A percentile compares a stretch with the other conserved stretches of the same genome.
Conservation (phyloP, 1,139 yeast genomes). For the Candida frijolesensis region DNA sequence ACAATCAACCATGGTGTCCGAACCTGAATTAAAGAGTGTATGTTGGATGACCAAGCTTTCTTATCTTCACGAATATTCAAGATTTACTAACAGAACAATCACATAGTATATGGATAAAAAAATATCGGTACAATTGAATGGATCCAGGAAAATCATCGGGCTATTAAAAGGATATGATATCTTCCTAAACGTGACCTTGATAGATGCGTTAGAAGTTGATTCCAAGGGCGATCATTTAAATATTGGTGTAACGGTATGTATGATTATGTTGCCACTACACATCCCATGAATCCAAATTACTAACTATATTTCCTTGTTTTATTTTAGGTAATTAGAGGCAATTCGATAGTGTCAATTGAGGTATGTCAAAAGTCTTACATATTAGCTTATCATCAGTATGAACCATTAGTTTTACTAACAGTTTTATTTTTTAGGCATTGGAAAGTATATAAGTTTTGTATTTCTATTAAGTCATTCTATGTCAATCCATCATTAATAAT, state of each 20-base stretch:
- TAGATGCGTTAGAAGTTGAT: conserved; percentile 69
- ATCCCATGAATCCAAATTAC: background rate
- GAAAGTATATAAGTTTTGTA: conserved; percentile 24
- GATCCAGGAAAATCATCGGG: conserved; percentile 73
- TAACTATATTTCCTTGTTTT: background rate
- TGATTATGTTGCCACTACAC: background rate
- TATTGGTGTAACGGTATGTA: conserved; percentile 57
- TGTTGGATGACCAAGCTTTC: conserved; percentile 19
- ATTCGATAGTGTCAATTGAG: conserved; percentile 60
- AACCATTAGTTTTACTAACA: conserved; percentile 22
- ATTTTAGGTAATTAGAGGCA: conserved; percentile 55
- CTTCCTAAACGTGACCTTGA: conserved; percentile 72
- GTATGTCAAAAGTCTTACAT: conserved; percentile 29
- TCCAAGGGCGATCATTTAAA: conserved; percentile 50
- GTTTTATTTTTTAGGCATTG: conserved; percentile 24
- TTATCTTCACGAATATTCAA: background rate
- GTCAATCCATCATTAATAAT: background rate
- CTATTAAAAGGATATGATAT: conserved; percentile 76
- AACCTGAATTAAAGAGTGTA: conserved; percentile 61
- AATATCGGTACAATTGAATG: conserved; percentile 70
- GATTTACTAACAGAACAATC: conserved; percentile 23
- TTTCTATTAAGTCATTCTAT: conserved; percentile 5
- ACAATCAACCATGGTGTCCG: conserved; percentile 50
- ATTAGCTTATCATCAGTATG: background rate
- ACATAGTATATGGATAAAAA: conserved; percentile 74